phyloP scores from a whole-genome alignment of 73 alveolate species.

The Tetrahymena borealis region DNA sequence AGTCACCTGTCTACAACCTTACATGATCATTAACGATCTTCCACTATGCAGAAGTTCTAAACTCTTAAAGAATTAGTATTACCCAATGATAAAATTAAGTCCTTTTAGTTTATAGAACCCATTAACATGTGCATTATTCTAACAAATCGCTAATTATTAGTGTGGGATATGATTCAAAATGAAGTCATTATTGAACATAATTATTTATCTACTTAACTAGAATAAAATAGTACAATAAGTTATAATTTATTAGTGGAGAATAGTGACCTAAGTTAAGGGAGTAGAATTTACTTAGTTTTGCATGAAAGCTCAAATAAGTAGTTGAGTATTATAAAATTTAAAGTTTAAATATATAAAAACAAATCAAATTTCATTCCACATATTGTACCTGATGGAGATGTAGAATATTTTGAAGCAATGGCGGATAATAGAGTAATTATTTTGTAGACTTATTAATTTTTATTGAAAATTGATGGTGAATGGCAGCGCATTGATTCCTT shows the following conservation, averaged over 20 bases:
- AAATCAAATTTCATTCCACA: too few relatives aligned
- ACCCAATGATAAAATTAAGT: neutral
- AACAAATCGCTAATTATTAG: neutral
- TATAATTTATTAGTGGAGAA: neutral
- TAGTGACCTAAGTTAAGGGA: neutral
- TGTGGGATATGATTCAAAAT: neutral
- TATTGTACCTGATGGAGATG: too few relatives aligned
- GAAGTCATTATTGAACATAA: neutral
- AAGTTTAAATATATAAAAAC: too few relatives aligned
- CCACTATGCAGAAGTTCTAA: too few relatives aligned
- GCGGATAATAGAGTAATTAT: too few relatives aligned
- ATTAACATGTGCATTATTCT: neutral
- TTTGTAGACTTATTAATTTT: too few relatives aligned
- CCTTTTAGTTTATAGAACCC: neutral
- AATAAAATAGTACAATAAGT: neutral
- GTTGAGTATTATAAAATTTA: too few relatives aligned
- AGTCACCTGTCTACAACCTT: too few relatives aligned
- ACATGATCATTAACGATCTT: too few relatives aligned
- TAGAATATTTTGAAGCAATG: too few relatives aligned
- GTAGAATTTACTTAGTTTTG: neutral
- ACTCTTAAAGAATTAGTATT: neutral
- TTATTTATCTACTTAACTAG: neutral
- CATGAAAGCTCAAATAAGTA: neutral
- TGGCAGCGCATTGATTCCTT: too few relatives aligned
- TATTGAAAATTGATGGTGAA: too few relatives aligned